Base-by-base conservation (phyloP, 148 eudicot genomes). In the Fagopyrum esculentum region DNA sequence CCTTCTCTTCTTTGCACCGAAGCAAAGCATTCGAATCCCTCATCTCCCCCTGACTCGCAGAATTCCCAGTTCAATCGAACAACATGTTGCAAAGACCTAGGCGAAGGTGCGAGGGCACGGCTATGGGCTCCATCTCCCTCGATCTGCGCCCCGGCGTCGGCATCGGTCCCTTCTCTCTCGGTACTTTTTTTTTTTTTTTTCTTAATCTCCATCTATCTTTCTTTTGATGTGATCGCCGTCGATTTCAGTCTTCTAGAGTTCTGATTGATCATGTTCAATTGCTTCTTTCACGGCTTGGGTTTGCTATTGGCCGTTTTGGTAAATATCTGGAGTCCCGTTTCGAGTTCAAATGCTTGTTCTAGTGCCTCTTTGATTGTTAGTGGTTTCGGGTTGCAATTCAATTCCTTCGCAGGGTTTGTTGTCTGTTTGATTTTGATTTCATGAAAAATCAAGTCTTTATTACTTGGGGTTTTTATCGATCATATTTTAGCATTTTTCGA, bases 71-170 rank as follows among this genome's bases (percentile, higher is more conserved):
- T n/a, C 71, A 19, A 66, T 43, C 47, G 44, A 43, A 54, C 17
- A 76, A 60, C 19, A 86, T 83, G 78, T 76, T 81, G 83, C 91
- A 85, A 82, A 84, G 96, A 81, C 83, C 85, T 51, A 82, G 93
- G 40, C 92, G 93, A 26, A 80, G 97, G 72, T 93, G 95, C 75
- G 94, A 91, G 76, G 91, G 97, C 75, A 91, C 91, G 4, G 98
- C 97, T 57, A 91, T 91, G 98, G 97, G 97, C 40, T 86, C 91
- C 49, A 87, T 91, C 80, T 89, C 82, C 3, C 89, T 93, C 73
- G 98, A 93, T 87, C 95, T 93, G 30, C 97, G 97, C 3, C 98
- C 98, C 0, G 97, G 97, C 49, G 76, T 84, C 50, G 97, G 97
- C 57, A 80, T 93, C 77, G 97, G 98, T 1, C 97, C 95, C 60